Evolutionary conservation across 208 protist genomes (phyloP), one percentile per base, ranked within the genome.

Genomic region (Acanthamoeba sp.): DNA sequence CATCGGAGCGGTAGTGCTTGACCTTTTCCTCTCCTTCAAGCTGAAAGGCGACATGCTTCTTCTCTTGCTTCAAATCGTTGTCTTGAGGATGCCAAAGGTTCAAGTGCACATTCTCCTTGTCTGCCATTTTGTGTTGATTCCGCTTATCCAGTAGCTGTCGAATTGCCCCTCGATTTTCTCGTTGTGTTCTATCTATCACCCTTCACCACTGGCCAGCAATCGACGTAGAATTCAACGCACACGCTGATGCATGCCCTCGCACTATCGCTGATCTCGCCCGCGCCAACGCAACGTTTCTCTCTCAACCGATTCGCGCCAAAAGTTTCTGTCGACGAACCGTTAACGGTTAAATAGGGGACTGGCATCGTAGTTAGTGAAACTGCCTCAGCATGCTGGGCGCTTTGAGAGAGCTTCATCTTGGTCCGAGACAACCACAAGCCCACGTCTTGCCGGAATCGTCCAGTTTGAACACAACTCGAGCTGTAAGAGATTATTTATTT

Each of bases 111-210:
- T 87, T 87, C 48, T 87, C 78, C 20, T 87, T 87, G 29, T 59
- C 78, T 87, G 12, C 78, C 78, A 87, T 87, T 80, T 6, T 24
- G 29, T 73, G 42, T 73, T 10, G n/a, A 73, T 73, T n/a, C n/a
- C n/a, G n/a, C n/a, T n/a, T n/a, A n/a, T n/a, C n/a, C n/a, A n/a
- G 62, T 69, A 64, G 24, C 18, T 16, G n/a, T 69, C 55, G 55
- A n/a, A 62, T 29, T 62, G 9, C 9, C 45, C 12, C 45, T 50
- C 45, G 45, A 4, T 50, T n/a, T 57, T 22, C 18, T 62, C 55
- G 48, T 27, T 62, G 7, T 22, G 22, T 62, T 62, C 55, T 22
- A 18, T 18, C 5, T 22, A 20, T 1, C 20, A 20, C 45, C 6
- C 52, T 57, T 57, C 52, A 2, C 55, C 18, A 27, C 55, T 62